Evolutionary conservation across 2,329 filamentous ascomycete genomes (phyloP).

Genomic region (Fusarium concolor): DNA sequence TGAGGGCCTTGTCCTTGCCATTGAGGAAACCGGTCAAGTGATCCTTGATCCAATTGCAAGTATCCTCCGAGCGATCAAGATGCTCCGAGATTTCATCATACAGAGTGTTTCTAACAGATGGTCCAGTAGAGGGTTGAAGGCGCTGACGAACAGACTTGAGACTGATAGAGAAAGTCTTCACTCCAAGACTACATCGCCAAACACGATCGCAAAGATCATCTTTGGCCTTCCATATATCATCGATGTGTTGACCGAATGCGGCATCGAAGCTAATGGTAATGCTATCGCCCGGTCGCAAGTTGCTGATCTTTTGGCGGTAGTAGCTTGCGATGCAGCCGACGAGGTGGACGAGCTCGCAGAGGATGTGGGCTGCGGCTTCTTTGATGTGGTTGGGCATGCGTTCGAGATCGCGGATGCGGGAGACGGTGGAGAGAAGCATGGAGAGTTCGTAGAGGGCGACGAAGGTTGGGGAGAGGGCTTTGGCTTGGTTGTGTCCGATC

Average conservation of each 20-base stretch:
- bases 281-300: slow-evolving; percentile 39
- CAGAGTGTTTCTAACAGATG: slow-evolving; percentile 43
- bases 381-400: slow-evolving; percentile 48
- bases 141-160: slow-evolving; percentile 49
- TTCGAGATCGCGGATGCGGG: slow-evolving; percentile 53
- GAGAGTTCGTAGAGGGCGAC: slow-evolving; percentile 54
- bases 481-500: slow-evolving; percentile 54
- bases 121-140: slow-evolving; percentile 47
- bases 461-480: slow-evolving; percentile 55
- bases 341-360: slow-evolving; percentile 52
- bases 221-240: slow-evolving; percentile 50
- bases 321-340: slow-evolving; percentile 51
- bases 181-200: slow-evolving; percentile 51
- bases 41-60: slow-evolving; percentile 54
- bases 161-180: slow-evolving; percentile 35
- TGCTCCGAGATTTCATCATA: slow-evolving; percentile 54
- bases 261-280: slow-evolving; percentile 53
- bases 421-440: slow-evolving; percentile 52
- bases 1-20: slow-evolving; percentile 50
- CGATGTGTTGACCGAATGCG: slow-evolving; percentile 51
- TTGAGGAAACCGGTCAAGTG: slow-evolving; percentile 52
- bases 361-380: slow-evolving; percentile 50
- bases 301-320: slow-evolving; percentile 52
- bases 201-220: slow-evolving; percentile 51
- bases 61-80: slow-evolving; percentile 53